Conservation (phyloP, 1,284 basidiomycete species). For the Malassezia furfur region DNA sequence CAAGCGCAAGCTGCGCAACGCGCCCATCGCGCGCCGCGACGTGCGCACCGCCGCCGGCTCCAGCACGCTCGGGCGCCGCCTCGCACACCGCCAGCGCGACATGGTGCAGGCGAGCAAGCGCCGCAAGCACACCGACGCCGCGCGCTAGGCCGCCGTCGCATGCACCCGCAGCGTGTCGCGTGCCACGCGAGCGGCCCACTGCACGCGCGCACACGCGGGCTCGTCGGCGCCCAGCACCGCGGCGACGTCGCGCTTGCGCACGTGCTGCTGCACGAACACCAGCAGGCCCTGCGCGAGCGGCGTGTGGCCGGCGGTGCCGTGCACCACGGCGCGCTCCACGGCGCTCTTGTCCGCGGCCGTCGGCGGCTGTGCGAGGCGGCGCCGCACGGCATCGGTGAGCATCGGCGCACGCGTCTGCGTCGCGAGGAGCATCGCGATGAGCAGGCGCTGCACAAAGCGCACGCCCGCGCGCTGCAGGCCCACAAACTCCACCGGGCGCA, state of each 20-base stretch:
- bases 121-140: slow-evolving; percentile 13
- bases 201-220: slow-evolving; percentile 4
- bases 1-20: slow-evolving; percentile 69
- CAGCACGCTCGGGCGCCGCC: slow-evolving; percentile 25
- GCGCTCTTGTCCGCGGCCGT: not conserved
- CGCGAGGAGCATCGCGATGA: slow-evolving; percentile 30
- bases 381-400: slow-evolving; percentile 5
- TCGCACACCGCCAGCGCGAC: slow-evolving; percentile 28
- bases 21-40: slow-evolving; percentile 57
- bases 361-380: not conserved
- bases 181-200: slow-evolving; percentile 12
- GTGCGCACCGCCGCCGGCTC: slow-evolving; percentile 33
- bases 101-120: slow-evolving; percentile 40
- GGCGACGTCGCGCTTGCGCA: slow-evolving; percentile 13
- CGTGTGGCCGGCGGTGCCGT: slow-evolving; percentile 26
- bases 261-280: slow-evolving; percentile 25
- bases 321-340: slow-evolving; percentile 20
- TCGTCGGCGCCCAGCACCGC: slow-evolving; percentile 12
- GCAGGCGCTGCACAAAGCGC: slow-evolving; percentile 29
- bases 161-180: slow-evolving; percentile 18
- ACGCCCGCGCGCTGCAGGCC: slow-evolving; percentile 18
- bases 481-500: slow-evolving; percentile 50
- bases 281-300: slow-evolving; percentile 29
- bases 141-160: not conserved
- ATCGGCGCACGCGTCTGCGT: slow-evolving; percentile 17